These are phyloP conservation scores for Hygrophorus pudorinus DNA, from an alignment of 768 basidiomycete species.

Conservation along the genomic window DNA sequence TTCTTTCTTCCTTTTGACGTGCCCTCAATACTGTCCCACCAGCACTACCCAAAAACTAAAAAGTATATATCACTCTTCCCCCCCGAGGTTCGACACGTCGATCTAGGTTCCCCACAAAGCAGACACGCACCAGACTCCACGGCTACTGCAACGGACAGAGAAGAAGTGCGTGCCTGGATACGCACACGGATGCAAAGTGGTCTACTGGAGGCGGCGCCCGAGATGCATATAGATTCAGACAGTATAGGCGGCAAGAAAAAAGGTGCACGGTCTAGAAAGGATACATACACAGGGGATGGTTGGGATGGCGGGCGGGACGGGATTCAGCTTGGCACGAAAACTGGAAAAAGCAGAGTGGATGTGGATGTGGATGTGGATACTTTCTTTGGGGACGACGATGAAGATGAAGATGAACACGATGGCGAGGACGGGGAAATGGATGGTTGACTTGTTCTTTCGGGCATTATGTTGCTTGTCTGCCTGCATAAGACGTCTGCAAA, in stretches of 20 bases:
- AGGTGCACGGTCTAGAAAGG: slow-evolving; percentile 5
- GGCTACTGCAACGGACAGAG: slow-evolving; percentile 29
- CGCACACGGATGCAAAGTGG: slow-evolving; percentile 50
- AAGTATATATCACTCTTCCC: slow-evolving; percentile 92
- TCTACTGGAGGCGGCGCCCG: slow-evolving; percentile 51
- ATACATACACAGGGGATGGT: slow-evolving; percentile 2
- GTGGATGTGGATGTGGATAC: slow-evolving; percentile 22
- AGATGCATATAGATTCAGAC: slow-evolving; percentile 26
- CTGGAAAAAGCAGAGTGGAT: slow-evolving; percentile 8
- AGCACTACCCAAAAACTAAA: slow-evolving; percentile 78
- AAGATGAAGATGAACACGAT: neutral
- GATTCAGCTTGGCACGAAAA: slow-evolving; percentile 5
- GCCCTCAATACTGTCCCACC: neutral
- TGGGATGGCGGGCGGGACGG: slow-evolving; percentile 4
- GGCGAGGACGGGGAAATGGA: neutral
- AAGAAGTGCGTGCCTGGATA: slow-evolving; percentile 52
- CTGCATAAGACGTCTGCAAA: no score
- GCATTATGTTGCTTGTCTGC: neutral
- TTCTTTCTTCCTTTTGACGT: neutral
- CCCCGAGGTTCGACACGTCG: slow-evolving; percentile 41
- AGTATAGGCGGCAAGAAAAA: slow-evolving; percentile 1
- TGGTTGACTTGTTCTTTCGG: neutral
- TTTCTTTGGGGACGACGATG: slow-evolving; percentile 33
- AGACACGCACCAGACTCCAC: slow-evolving; percentile 17
- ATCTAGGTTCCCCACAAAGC: slow-evolving; percentile 17